Evolutionary conservation across 2,329 filamentous ascomycete genomes (phyloP).

Genomic region (Trichophyton schoenleinii): DNA sequence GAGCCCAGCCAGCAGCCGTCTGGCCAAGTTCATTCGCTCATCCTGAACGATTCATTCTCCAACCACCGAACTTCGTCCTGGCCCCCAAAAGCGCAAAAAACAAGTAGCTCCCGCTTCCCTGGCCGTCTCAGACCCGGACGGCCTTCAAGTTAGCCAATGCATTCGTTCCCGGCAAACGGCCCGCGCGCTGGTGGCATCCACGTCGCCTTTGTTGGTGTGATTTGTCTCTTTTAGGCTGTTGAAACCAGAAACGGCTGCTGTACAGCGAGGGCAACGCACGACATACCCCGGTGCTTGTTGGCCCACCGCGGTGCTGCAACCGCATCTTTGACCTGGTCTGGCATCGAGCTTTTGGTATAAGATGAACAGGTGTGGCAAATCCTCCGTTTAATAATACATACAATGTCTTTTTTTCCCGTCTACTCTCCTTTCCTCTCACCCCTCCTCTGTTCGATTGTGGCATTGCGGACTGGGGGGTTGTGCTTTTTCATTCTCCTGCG

Average conservation of each 20-base stretch:
- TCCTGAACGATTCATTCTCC: neutral
- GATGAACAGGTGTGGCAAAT: slow-evolving; percentile 4
- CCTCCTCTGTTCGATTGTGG: slow-evolving; percentile 1
- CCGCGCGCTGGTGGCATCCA: slow-evolving; percentile 1
- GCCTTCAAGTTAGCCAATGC: neutral
- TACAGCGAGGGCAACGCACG: neutral
- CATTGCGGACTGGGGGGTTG: neutral
- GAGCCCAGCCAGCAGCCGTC: neutral
- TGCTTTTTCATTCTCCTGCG: neutral
- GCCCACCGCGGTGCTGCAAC: neutral
- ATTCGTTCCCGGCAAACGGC: neutral
- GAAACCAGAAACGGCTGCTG: neutral
- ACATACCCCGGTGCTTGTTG: neutral
- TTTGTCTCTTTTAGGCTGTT: neutral
- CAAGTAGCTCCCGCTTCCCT: neutral
- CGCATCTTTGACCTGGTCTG: neutral
- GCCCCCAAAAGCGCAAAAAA: neutral
- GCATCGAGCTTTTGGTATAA: neutral
- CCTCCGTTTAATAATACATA: neutral
- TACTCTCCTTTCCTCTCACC: slow-evolving; percentile 1
- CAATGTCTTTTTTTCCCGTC: neutral
- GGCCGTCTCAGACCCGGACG: neutral
- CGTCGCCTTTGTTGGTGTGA: slow-evolving; percentile 1
- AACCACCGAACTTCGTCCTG: neutral
- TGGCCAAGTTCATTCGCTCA: neutral